phyloP scores from a whole-genome alignment of 257 asterid species.

The Paraleonurus japonicus region DNA sequence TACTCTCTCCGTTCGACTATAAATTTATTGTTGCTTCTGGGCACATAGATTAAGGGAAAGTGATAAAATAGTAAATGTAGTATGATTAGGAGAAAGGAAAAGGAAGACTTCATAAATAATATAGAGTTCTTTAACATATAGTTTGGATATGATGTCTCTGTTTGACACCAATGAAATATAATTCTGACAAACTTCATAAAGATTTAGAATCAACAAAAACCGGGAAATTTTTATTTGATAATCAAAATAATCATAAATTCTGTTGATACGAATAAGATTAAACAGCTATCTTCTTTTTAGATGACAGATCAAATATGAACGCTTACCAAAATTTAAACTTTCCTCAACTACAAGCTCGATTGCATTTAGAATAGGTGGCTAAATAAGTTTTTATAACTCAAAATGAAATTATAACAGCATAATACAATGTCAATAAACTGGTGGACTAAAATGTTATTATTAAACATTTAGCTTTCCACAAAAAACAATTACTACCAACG shows the following conservation, averaged over 20 bases:
- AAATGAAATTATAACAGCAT: background rate
- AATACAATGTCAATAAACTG: background rate
- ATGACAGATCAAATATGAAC: too few relatives aligned
- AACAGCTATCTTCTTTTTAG: background rate
- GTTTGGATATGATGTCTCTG: background rate
- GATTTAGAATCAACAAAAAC: too few relatives aligned
- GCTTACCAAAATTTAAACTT: too few relatives aligned
- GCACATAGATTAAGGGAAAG: too few relatives aligned
- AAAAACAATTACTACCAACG: background rate
- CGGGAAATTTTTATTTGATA: background rate
- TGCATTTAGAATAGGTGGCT: background rate
- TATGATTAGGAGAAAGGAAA: too few relatives aligned
- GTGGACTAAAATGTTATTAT: background rate
- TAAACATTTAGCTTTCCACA: background rate
- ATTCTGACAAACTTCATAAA: background rate
- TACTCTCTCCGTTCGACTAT: too few relatives aligned
- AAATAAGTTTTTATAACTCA: background rate
- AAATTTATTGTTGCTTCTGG: too few relatives aligned
- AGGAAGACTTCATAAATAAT: too few relatives aligned
- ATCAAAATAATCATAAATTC: background rate
- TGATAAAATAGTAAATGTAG: too few relatives aligned
- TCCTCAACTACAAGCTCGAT: background rate
- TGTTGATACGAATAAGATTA: background rate
- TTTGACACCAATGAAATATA: background rate
- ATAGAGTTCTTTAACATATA: background rate